Base-by-base conservation (phyloP, 169 alveolate genomes). In the Babesia microti region DNA sequence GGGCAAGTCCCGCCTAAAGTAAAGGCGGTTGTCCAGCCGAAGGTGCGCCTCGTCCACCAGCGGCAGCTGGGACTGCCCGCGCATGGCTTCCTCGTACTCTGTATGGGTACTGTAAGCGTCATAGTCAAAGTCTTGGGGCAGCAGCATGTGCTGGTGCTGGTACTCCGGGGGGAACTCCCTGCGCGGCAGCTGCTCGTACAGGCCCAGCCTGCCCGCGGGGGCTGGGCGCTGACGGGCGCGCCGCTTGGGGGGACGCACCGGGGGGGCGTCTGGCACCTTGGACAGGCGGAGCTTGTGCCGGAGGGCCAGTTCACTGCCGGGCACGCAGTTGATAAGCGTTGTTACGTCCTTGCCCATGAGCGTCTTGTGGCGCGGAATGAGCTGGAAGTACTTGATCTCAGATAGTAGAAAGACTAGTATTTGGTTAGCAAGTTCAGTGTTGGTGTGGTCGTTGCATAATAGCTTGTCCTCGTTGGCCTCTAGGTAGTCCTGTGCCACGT, bases 121-220 rank as follows among this genome's bases (percentile, higher is more conserved):
- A 58, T 56, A 61, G 6, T 51, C 73, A 28, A 61, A 61, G 35
- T 61, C 67, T 34, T 27, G 50, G 0, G 73, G 73, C 44, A 61
- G 59, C 26, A 45, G 11, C 5, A 61, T 39, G 2, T 41, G 59
- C n/a, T 52, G 49, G 50, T 66, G 52, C 59, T 37, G 45, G 6
- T 47, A 28, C 32, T 61, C 73, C 12, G 9, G 28, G 4, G 50
- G 60, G 6, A 52, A 41, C 18, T 49, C 44, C 39, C 18, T 52
- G 29, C 52, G 41, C 48, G 0, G 58, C 48, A n/a, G 23, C 58
- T 30, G 36, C n/a, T 32, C 30, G 30, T 18, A 22, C 46, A 9
- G 58, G 35, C 4, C 22, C 58, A 24, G 58, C 58, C 36, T 11
- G 11, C 11, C 11, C 11, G 11, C 11, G 11, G 0, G 41, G 43